These are phyloP conservation scores for Eucalyptus guilfoylei DNA, from an alignment of 345 rosid genomes.

Conservation along the genomic window DNA sequence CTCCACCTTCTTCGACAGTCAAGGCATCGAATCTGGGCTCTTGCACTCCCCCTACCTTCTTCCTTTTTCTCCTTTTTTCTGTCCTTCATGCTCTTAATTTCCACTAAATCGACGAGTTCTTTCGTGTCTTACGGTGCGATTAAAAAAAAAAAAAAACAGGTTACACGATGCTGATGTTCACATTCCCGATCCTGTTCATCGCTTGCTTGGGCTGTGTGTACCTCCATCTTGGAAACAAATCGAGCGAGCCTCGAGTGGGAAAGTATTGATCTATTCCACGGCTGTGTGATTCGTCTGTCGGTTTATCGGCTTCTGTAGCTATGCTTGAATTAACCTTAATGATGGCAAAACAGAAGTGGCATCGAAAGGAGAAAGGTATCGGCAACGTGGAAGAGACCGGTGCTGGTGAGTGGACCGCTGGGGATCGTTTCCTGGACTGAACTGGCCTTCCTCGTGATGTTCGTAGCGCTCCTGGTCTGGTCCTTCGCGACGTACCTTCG, in stretches of 20 bases:
- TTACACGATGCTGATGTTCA: conserved; percentile 23
- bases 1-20: conserved; percentile 42
- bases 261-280: neutral
- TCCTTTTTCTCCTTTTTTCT: neutral
- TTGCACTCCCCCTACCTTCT: neutral
- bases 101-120: neutral
- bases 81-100: neutral
- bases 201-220: conserved; percentile 44
- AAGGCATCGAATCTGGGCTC: conserved; percentile 22
- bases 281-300: neutral
- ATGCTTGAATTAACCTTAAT: neutral
- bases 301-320: neutral
- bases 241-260: neutral
- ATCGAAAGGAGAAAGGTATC: neutral
- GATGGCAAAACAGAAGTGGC: neutral
- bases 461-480: conserved; percentile 64
- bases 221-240: conserved; percentile 41
- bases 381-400: conserved; percentile 33
- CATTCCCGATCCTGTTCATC: conserved; percentile 48
- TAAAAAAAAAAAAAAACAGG: conserved; percentile 13
- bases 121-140: neutral
- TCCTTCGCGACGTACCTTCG: conserved; percentile 27
- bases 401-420: conserved; percentile 66
- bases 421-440: conserved; percentile 72
- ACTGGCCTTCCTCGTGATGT: conserved; percentile 50